phyloP scores from a whole-genome alignment of 2,329 filamentous ascomycete genomes.

The Nothophaeocryptopus gaeumannii region DNA sequence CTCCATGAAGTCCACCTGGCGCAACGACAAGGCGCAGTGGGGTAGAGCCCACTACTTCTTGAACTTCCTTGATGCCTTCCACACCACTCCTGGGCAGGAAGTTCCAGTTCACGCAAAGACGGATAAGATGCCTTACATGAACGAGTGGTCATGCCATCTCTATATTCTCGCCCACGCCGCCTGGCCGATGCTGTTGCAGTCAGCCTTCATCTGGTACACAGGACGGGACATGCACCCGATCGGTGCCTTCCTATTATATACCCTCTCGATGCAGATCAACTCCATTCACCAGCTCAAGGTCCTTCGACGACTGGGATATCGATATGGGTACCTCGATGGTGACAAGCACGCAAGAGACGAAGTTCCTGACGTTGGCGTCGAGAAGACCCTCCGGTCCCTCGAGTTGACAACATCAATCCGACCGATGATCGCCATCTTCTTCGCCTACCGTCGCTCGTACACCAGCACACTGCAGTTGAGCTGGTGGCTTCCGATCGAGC shows the following conservation, averaged over 20 bases:
- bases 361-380: conserved; percentile 39
- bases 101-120: conserved; percentile 21
- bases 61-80: conserved; percentile 16
- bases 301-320: conserved; percentile 40
- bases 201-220: conserved; percentile 34
- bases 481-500: conserved; percentile 39
- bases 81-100: conserved; percentile 11
- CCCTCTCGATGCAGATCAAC: conserved; percentile 38
- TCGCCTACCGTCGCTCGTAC: conserved; percentile 16
- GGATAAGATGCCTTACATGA: conserved; percentile 42
- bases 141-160: conserved; percentile 36
- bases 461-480: conserved; percentile 25
- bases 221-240: conserved; percentile 34
- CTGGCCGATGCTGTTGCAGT: conserved; percentile 40
- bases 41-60: conserved; percentile 20
- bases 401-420: conserved; percentile 23
- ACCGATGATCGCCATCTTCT: conserved; percentile 21
- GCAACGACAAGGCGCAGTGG: conserved; percentile 21
- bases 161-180: conserved; percentile 41
- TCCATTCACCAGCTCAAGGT: conserved; percentile 41
- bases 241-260: conserved; percentile 39
- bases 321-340: conserved; percentile 43
- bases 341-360: conserved; percentile 44
- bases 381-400: conserved; percentile 19
- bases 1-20: conserved; percentile 26